Percentiles rank a stretch among this genome's conserved stretches.
Evolutionary conservation across 176 grass and related monocot species (phyloP).

Genomic region (Eleusine indica): DNA sequence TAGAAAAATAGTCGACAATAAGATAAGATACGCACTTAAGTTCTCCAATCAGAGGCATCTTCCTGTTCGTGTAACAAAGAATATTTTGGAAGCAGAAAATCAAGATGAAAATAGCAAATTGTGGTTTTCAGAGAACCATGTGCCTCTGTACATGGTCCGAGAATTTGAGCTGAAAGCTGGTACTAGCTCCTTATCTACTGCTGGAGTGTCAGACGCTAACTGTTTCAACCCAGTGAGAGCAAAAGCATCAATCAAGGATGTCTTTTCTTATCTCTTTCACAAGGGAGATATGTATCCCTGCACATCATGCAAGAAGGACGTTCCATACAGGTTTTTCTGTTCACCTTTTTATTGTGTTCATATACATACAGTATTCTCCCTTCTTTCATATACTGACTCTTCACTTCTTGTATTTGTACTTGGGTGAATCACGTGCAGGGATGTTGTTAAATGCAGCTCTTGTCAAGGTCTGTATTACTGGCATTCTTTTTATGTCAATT

Average conservation of each 20-base stretch:
- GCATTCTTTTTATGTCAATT: slow-evolving; percentile 29
- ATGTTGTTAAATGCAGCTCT: slow-evolving; percentile 65
- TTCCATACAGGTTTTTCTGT: slow-evolving; percentile 68
- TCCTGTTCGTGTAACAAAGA: slow-evolving; percentile 82
- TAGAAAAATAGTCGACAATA: slow-evolving; percentile 68
- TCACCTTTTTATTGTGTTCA: slow-evolving; percentile 24
- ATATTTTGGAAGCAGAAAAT: slow-evolving; percentile 82
- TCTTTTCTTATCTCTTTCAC: slow-evolving; percentile 86
- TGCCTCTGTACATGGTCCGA: slow-evolving; percentile 84
- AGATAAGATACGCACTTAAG: slow-evolving; percentile 73
- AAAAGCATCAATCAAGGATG: slow-evolving; percentile 48
- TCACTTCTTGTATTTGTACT: slow-evolving; percentile 35
- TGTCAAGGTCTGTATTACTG: slow-evolving; percentile 77
- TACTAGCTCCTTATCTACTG: slow-evolving; percentile 42
- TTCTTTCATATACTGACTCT: slow-evolving; percentile 44
- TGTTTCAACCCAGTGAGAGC: slow-evolving; percentile 45
- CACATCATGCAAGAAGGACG: slow-evolving; percentile 82
- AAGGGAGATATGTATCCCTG: slow-evolving; percentile 69
- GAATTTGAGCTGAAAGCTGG: slow-evolving; percentile 71
- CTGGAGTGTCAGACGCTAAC: slow-evolving; percentile 27
- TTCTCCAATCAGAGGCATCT: slow-evolving; percentile 94
- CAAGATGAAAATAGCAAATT: slow-evolving; percentile 56
- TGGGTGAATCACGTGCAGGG: slow-evolving; percentile 58
- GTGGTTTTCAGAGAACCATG: slow-evolving; percentile 94
- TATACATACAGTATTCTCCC: slow-evolving; percentile 25